These are phyloP conservation scores for Schizothecium vesticola DNA, from an alignment of 495 filamentous ascomycete species.

Conservation along the genomic window DNA sequence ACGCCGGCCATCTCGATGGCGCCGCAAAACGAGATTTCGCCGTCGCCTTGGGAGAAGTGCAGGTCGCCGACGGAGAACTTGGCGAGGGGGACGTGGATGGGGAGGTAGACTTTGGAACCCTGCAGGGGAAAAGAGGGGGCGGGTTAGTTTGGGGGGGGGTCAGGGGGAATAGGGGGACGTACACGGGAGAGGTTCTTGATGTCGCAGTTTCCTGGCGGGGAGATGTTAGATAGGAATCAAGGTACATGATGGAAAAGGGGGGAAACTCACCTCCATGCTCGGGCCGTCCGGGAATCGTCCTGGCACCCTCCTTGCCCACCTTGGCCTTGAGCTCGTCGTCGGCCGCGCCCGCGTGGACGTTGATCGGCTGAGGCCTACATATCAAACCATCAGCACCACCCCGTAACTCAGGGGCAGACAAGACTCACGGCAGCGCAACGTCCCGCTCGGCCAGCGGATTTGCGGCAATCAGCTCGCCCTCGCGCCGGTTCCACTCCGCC, in stretches of 20 bases:
- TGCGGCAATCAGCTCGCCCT: slow-evolving; percentile 70
- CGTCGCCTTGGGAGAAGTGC: slow-evolving; percentile 87
- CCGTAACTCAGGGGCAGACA: not conserved
- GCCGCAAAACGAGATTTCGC: slow-evolving; percentile 93
- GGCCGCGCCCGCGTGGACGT: slow-evolving; percentile 67
- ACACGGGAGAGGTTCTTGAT: slow-evolving; percentile 70
- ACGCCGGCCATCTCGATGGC: slow-evolving; percentile 96
- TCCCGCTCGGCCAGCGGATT: slow-evolving; percentile 58
- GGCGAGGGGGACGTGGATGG: slow-evolving; percentile 75
- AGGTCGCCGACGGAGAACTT: slow-evolving; percentile 92
- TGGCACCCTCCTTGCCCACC: slow-evolving; percentile 79
- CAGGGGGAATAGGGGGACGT: not conserved
- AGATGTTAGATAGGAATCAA: too few species aligned
- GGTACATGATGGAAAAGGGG: not conserved
- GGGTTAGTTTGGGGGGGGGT: not conserved
- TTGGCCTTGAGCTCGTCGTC: slow-evolving; percentile 58
- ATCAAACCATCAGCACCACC: not conserved
- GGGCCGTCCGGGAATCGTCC: slow-evolving; percentile 76
- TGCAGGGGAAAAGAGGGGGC: too few species aligned
- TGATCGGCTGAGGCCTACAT: slow-evolving; percentile 54
- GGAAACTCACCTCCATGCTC: slow-evolving; percentile 54
- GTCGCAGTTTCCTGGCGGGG: slow-evolving; percentile 58
- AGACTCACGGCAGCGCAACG: slow-evolving; percentile 63
- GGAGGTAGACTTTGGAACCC: slow-evolving; percentile 84
- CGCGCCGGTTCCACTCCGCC: slow-evolving; percentile 71